Evolutionary conservation across 805 yeast genomes (phyloP), one percentile per base, ranked within the genome.

Genomic region (Kazachstania psychrophila): DNA sequence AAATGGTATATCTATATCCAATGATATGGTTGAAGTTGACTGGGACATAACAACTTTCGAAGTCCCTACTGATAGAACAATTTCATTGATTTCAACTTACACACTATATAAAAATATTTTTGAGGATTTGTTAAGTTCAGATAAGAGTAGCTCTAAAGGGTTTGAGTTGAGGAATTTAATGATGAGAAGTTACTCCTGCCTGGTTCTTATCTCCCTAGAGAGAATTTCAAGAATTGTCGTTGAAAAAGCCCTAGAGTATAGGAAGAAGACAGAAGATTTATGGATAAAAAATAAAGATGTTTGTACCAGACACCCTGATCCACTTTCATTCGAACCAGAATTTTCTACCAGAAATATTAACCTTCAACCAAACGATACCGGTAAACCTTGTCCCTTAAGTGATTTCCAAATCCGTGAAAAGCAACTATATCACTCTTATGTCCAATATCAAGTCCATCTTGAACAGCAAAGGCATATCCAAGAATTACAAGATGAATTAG

Each of bases 231-330:
- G 54, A 32, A 43, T 47, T 6, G 43, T 51, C 10, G 28, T 48
- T 3, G 38, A 39, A 11, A 49, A 44, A 17, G 50, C 50, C 2
- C 13, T 49, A 7, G 50, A 47, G 15, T 44, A 44, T 27, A 42
- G 54, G 32, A 41, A 42, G 9, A 37, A 33, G 13, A 40, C 44
- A 2, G 56, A 51, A 35, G 18, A 13, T 20, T n/a, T 29, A 26
- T 38, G 36, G 36, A 15, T 30, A 12, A 9, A 19, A 14, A n/a
- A n/a, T 13, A 10, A 17, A 20, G 7, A 8, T 19, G 15, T n/a
- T n/a, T 20, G 6, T 26, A 7, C 19, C 20, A 18, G n/a, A 23
- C 18, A 6, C 13, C 18, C 6, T 6, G n/a, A 20, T 19, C 11
- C n/a, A 10, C 9, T n/a, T n/a, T n/a, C n/a, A n/a, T n/a, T n/a